These are phyloP conservation scores for Saccharomycopsis fermentans DNA, from an alignment of 805 yeast species.

Conservation along the genomic window DNA sequence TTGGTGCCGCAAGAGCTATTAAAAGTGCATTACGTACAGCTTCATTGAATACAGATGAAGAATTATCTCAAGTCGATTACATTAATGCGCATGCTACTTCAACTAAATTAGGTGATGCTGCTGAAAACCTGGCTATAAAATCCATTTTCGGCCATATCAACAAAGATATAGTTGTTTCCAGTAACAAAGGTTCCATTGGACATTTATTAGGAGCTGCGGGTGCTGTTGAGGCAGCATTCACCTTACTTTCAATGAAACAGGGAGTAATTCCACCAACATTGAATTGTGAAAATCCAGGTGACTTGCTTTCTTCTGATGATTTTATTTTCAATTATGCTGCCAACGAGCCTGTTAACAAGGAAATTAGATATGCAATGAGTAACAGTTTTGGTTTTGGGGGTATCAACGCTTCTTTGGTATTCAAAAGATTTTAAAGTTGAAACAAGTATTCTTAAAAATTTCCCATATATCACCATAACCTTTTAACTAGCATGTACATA, in stretches of 20 bases:
- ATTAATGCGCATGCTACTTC: slow-evolving; percentile 97
- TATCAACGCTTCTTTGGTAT: slow-evolving; percentile 68
- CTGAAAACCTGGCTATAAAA: slow-evolving; percentile 71
- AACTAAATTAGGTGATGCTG: slow-evolving; percentile 78
- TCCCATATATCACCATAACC: background rate
- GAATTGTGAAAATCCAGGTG: slow-evolving; percentile 50
- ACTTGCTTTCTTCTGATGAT: slow-evolving; percentile 27
- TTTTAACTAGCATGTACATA: background rate
- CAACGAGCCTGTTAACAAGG: slow-evolving; percentile 31
- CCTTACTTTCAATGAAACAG: slow-evolving; percentile 53
- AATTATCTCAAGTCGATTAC: slow-evolving; percentile 49
- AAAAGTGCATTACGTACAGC: slow-evolving; percentile 53
- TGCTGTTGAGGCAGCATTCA: slow-evolving; percentile 79
- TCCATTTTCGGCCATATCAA: slow-evolving; percentile 36
- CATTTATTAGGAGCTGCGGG: slow-evolving; percentile 96
- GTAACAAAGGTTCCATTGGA: slow-evolving; percentile 89
- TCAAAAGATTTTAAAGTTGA: slow-evolving; percentile 26
- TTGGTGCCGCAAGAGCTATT: slow-evolving; percentile 83
- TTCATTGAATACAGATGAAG: slow-evolving; percentile 24
- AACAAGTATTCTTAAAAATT: background rate
- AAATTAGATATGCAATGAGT: slow-evolving; percentile 53
- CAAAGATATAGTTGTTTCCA: slow-evolving; percentile 45
- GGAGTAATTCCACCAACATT: slow-evolving; percentile 68
- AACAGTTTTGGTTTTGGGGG: slow-evolving; percentile 99
- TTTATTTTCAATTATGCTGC: slow-evolving; percentile 52